phyloP scores from a whole-genome alignment of 73 alveolate genomes.

The Symbiodinium pilosum region DNA sequence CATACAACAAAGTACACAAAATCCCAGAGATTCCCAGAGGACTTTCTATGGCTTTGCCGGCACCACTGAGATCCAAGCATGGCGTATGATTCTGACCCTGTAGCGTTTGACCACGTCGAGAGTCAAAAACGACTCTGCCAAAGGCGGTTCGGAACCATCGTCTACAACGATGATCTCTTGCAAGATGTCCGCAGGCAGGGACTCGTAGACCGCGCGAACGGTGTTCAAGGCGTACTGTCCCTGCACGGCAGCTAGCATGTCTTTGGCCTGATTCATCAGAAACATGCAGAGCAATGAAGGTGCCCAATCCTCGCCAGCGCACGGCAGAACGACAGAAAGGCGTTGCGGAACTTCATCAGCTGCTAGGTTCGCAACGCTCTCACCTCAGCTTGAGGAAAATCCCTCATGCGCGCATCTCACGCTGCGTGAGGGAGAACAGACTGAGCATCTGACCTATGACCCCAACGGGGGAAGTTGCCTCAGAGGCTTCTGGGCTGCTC shows the following conservation, averaged over 20 bases:
- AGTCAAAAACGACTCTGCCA: slow-evolving; percentile 54
- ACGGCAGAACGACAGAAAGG: slow-evolving; percentile 62
- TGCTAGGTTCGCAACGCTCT: not conserved
- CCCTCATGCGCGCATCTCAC: too few relatives aligned
- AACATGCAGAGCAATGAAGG: not conserved
- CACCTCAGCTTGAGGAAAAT: not conserved
- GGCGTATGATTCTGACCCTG: slow-evolving; percentile 57
- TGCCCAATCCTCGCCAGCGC: slow-evolving; percentile 75
- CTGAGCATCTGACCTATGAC: not conserved
- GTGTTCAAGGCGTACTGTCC: slow-evolving; percentile 79
- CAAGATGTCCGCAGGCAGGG: slow-evolving; percentile 56
- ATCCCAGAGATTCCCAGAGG: too few relatives aligned
- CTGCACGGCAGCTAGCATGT: not conserved
- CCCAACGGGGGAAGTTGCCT: not conserved
- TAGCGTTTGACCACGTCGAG: slow-evolving; percentile 39
- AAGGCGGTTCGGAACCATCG: slow-evolving; percentile 77
- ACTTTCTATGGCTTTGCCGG: too few relatives aligned
- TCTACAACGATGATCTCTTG: slow-evolving; percentile 89
- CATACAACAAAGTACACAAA: too few relatives aligned
- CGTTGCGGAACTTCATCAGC: not conserved
- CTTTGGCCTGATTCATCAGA: not conserved
- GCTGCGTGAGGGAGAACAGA: too few relatives aligned
- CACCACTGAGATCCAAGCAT: not conserved
- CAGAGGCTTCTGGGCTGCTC: not conserved
- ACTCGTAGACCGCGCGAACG: slow-evolving; percentile 83